Conservation (phyloP, 805 yeast genomes). For the Spathaspora passalidarum region DNA sequence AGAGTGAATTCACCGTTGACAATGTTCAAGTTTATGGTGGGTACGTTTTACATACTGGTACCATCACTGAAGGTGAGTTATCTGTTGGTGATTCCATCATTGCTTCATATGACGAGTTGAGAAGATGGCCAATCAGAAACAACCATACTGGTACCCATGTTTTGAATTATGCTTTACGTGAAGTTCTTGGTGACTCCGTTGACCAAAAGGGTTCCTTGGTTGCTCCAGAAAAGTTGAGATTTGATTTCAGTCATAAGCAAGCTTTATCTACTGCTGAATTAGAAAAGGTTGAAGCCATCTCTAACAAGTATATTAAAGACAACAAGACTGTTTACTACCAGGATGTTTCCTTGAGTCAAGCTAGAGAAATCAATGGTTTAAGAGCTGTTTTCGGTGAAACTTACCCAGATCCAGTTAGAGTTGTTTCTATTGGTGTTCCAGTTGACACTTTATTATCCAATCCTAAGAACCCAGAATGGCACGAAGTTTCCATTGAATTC, state of each 20-base stretch:
- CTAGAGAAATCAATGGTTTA: constrained; percentile 74
- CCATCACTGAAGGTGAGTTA: constrained; percentile 70
- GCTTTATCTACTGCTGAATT: constrained; percentile 73
- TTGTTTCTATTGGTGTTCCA: constrained; percentile 90
- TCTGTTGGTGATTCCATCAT: constrained; percentile 67
- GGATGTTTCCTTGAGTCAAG: constrained; percentile 73
- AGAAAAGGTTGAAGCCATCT: constrained; percentile 69
- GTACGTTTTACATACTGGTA: constrained; percentile 93
- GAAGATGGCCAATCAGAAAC: constrained; percentile 95
- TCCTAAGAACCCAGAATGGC: constrained; percentile 77
- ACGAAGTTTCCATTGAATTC: constrained; percentile 79
- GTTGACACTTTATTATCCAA: constrained; percentile 74
- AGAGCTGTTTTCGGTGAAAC: constrained; percentile 99
- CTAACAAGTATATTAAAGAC: constrained; percentile 66
- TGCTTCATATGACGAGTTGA: constrained; percentile 86
- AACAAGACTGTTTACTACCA: constrained; percentile 75
- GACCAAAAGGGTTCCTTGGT: constrained; percentile 98
- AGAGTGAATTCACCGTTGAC: constrained; percentile 81
- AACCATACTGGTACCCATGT: constrained; percentile 99
- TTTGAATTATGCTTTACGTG: constrained; percentile 82
- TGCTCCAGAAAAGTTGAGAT: constrained; percentile 91
- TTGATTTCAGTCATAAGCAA: constrained; percentile 93
- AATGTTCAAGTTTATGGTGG: constrained; percentile 94
- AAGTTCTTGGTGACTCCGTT: constrained; percentile 80
- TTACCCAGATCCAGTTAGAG: constrained; percentile 98